phyloP scores from a whole-genome alignment of 768 basidiomycete species.

The Daedaleopsis sinensis region DNA sequence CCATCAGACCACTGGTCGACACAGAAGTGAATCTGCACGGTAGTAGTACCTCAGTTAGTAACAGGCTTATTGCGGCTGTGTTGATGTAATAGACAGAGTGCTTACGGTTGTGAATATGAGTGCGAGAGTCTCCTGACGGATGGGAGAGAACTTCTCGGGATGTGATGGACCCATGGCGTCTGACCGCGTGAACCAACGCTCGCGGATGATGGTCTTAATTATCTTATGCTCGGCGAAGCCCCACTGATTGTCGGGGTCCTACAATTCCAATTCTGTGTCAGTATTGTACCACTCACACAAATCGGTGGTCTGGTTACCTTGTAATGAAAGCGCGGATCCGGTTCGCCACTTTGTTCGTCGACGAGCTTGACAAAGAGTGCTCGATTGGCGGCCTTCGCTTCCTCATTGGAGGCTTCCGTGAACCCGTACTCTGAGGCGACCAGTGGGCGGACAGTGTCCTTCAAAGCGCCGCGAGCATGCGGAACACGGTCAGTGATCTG shows the following conservation, averaged over 20 bases:
- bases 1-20: neutral
- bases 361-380: neutral
- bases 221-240: neutral
- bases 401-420: neutral
- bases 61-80: no score
- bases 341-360: neutral
- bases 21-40: neutral
- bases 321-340: slow-evolving; percentile 2
- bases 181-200: neutral
- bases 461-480: neutral
- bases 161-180: neutral
- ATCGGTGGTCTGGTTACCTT: no score
- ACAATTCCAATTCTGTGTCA: neutral
- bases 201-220: neutral
- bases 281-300: no score
- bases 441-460: neutral
- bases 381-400: neutral
- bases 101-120: slow-evolving; percentile 7
- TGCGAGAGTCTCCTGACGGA: slow-evolving; percentile 4
- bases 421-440: neutral
- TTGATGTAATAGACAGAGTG: no score
- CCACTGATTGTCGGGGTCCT: neutral
- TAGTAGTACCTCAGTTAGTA: no score
- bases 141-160: slow-evolving; percentile 1
- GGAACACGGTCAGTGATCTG: slow-evolving; percentile 2